phyloP scores from a whole-genome alignment of 768 basidiomycete species.

The Cystofilobasidium macerans region DNA sequence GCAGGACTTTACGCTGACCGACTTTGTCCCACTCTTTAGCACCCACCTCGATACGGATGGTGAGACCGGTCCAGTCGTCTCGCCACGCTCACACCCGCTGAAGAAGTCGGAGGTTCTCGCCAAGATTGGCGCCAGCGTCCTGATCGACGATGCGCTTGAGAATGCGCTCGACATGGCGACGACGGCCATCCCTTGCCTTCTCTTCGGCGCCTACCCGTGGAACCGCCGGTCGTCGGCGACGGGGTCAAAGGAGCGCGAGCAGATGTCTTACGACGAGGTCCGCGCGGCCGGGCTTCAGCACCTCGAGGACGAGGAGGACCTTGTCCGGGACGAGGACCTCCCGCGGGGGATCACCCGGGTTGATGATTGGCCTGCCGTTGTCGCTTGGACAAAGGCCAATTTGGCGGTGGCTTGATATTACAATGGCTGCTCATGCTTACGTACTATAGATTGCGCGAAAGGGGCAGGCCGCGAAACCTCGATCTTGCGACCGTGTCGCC shows the following conservation, averaged over 20 bases:
- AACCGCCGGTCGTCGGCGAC: slow-evolving; percentile 6
- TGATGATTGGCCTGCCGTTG: slow-evolving; percentile 16
- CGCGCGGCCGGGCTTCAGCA: background rate
- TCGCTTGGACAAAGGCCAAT: background rate
- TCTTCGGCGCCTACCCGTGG: slow-evolving; percentile 23
- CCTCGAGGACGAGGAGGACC: slow-evolving; percentile 9
- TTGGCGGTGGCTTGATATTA: background rate
- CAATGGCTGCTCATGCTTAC: no score
- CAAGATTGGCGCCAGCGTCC: slow-evolving; percentile 14
- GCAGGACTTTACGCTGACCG: background rate
- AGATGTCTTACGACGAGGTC: slow-evolving; percentile 5
- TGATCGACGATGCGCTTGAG: slow-evolving; percentile 26
- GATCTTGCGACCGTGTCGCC: no score
- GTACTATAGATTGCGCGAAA: no score
- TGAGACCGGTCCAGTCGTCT: slow-evolving; percentile 13
- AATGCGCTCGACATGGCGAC: slow-evolving; percentile 22
- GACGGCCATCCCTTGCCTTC: slow-evolving; percentile 18
- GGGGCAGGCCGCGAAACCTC: no score
- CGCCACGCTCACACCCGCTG: background rate
- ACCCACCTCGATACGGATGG: slow-evolving; percentile 20
- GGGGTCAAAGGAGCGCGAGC: slow-evolving; percentile 7
- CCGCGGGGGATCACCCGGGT: slow-evolving; percentile 10
- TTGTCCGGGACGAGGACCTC: slow-evolving; percentile 17
- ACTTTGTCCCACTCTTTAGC: background rate
- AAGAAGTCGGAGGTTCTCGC: slow-evolving; percentile 24